These are phyloP conservation scores for Ophidiomyces ophidiicola DNA, from an alignment of 2,329 filamentous ascomycete genomes.

Conservation along the genomic window DNA sequence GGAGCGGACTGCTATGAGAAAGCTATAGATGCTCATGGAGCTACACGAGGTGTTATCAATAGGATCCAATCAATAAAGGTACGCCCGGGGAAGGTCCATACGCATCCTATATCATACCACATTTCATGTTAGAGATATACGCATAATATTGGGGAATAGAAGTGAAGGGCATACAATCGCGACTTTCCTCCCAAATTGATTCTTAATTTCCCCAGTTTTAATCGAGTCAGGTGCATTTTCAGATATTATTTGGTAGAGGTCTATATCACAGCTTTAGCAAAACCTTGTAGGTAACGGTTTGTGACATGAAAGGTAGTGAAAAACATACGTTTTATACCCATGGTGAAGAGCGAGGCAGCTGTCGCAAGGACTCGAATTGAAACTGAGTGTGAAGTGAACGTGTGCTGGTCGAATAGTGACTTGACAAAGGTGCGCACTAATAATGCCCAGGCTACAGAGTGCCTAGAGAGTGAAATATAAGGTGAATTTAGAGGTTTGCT, in stretches of 20 bases:
- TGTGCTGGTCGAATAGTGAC: not conserved
- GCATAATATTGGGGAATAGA: slow-evolving; percentile 12
- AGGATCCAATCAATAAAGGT: not conserved
- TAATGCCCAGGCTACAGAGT: too few relatives aligned
- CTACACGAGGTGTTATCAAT: slow-evolving; percentile 29
- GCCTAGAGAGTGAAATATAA: too few relatives aligned
- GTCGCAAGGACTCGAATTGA: too few relatives aligned
- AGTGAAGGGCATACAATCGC: slow-evolving; percentile 60
- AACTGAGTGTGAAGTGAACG: slow-evolving; percentile 1
- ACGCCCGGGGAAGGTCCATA: slow-evolving; percentile 19
- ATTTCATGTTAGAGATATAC: slow-evolving; percentile 13
- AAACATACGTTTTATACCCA: slow-evolving; percentile 42
- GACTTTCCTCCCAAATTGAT: slow-evolving; percentile 95
- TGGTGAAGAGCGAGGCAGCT: slow-evolving; percentile 16
- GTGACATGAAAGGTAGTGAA: not conserved
- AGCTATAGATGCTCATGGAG: slow-evolving; percentile 98
- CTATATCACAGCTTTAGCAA: slow-evolving; percentile 23
- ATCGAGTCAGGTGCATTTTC: slow-evolving; percentile 91
- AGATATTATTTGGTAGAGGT: slow-evolving; percentile 68
- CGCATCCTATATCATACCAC: slow-evolving; percentile 33
- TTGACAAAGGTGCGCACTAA: too few relatives aligned
- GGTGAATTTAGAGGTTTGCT: too few relatives aligned
- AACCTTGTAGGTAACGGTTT: slow-evolving; percentile 14
- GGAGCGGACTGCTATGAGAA: slow-evolving; percentile 92
- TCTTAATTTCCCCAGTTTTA: slow-evolving; percentile 97